Evolutionary conservation across 306 rosid genomes (phyloP), one percentile per base, ranked within the genome.

Genomic region (Malus fusca): DNA sequence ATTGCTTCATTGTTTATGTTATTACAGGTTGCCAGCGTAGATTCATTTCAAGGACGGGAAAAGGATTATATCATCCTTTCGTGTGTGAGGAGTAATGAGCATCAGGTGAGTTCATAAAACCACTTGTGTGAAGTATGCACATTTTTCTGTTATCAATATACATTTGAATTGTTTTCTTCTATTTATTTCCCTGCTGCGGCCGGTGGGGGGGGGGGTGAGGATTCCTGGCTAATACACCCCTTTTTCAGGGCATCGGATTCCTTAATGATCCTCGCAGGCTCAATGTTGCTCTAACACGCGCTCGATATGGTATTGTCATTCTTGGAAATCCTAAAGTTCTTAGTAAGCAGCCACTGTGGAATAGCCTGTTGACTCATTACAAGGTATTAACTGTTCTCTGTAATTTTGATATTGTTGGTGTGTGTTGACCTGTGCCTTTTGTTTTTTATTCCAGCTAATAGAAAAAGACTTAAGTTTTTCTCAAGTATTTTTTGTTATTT

Each of bases 31-130:
- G 99, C 99, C 22, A 96, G 99, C 72, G 99, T 96, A 21, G 99
- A 96, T 89, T 96, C 99, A 70, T 96, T 96, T 85, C 99, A 96
- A 82, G 99, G 99, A 84, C 92, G 99, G 88, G 99, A 96, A 80
- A 96, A 96, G 82, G 99, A 96, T 82, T 96, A 92, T 73, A 96
- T 96, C 80, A 96, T 96, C 79, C 85, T 96, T 64, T 96, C 99
- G 6, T 96, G 99, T 82, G 99, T 96, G 35, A 89, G 99, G 83
- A 96, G 99, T 84, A 96, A 96, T 72, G 99, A 96, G 82, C 99
- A 96, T 83, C 99, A 96, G 98, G 99, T 96, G 80, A 63, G 93
- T 83, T 67, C 8, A 30, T 35, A 3, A 43, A 4, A 63, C 6
- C 21, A 31, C 28, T 11, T 52, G 40, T 4, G 33, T 11, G 26